Conservation (phyloP, 345 rosid species). For the Raphanus raphanistrum region DNA sequence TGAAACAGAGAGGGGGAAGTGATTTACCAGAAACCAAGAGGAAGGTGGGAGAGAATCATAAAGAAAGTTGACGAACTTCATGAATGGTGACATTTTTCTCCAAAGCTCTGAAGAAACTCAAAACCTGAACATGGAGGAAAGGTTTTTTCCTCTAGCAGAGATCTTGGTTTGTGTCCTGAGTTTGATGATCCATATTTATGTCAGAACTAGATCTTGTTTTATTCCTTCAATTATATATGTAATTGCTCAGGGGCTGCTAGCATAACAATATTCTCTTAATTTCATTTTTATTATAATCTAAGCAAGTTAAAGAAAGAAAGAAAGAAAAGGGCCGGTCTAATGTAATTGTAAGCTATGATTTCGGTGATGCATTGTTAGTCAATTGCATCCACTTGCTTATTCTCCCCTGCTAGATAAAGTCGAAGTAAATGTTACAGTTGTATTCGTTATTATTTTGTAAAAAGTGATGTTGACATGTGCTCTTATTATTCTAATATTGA, state of each 20-base stretch:
- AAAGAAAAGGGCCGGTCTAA: slow-evolving; percentile 2
- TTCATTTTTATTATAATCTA: slow-evolving; percentile 15
- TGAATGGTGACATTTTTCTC: slow-evolving; percentile 33
- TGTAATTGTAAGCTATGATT: slow-evolving; percentile 13
- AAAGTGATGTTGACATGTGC: slow-evolving; percentile 32
- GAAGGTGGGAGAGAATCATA: slow-evolving; percentile 30
- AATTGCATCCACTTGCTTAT: slow-evolving; percentile 26
- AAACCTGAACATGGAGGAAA: slow-evolving; percentile 25
- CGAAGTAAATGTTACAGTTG: slow-evolving; percentile 40
- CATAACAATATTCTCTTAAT: slow-evolving; percentile 31
- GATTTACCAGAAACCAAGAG: slow-evolving; percentile 33
- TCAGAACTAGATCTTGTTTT: slow-evolving; percentile 41
- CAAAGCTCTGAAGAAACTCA: slow-evolving; percentile 23
- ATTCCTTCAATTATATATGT: slow-evolving; percentile 8
- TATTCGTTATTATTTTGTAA: slow-evolving; percentile 2
- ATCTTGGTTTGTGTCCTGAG: slow-evolving; percentile 32
- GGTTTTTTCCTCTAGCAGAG: neutral
- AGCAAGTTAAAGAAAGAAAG: slow-evolving; percentile 7
- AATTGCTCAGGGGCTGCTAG: slow-evolving; percentile 4
- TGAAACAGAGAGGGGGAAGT: slow-evolving; percentile 8
- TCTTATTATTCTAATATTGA: slow-evolving; percentile 26
- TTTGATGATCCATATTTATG: slow-evolving; percentile 29
- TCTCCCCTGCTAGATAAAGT: slow-evolving; percentile 22
- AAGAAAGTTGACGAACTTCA: slow-evolving; percentile 32
- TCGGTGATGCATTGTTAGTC: slow-evolving; percentile 23